These are phyloP conservation scores for Crassisporium funariophilum DNA, from an alignment of 768 basidiomycete genomes.

Conservation along the genomic window DNA sequence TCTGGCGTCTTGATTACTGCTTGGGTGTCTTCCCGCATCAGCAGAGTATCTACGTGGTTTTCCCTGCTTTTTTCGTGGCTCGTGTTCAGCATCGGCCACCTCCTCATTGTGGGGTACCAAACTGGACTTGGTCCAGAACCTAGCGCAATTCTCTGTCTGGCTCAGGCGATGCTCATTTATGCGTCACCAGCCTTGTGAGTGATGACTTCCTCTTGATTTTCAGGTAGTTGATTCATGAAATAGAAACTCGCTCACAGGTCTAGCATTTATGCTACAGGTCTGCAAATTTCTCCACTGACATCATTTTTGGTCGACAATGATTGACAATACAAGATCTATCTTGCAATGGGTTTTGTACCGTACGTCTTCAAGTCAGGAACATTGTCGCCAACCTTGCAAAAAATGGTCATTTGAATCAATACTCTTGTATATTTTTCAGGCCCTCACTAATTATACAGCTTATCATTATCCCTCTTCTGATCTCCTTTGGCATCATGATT, in stretches of 20 bases:
- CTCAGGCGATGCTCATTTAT: slow-evolving; percentile 15
- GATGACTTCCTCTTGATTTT: background rate
- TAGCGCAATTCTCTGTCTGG: slow-evolving; percentile 10
- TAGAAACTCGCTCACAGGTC: background rate
- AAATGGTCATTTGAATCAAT: background rate
- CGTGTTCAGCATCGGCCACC: slow-evolving; percentile 6
- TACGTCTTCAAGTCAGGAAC: background rate
- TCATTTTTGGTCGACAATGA: slow-evolving; percentile 3
- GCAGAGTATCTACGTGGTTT: slow-evolving; percentile 14
- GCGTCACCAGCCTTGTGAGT: slow-evolving; percentile 16
- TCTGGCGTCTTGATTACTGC: slow-evolving; percentile 12
- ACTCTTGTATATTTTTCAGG: background rate
- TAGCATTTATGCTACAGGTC: slow-evolving; percentile 5
- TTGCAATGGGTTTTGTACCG: background rate
- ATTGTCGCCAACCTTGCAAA: too few species aligned
- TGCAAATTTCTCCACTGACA: slow-evolving; percentile 5
- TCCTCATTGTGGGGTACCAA: slow-evolving; percentile 13
- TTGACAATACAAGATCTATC: background rate
- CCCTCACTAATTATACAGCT: slow-evolving; percentile 2
- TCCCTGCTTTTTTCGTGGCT: slow-evolving; percentile 10
- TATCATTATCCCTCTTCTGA: slow-evolving; percentile 2
- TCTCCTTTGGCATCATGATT: slow-evolving; percentile 6
- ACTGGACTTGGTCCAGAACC: slow-evolving; percentile 6
- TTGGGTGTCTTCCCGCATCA: slow-evolving; percentile 8
- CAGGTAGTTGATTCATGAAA: background rate